Evolutionary conservation across 192 early-diverging fungal species (phyloP), one percentile per base, ranked within the genome.

Genomic region (Diversispora eburnea): DNA sequence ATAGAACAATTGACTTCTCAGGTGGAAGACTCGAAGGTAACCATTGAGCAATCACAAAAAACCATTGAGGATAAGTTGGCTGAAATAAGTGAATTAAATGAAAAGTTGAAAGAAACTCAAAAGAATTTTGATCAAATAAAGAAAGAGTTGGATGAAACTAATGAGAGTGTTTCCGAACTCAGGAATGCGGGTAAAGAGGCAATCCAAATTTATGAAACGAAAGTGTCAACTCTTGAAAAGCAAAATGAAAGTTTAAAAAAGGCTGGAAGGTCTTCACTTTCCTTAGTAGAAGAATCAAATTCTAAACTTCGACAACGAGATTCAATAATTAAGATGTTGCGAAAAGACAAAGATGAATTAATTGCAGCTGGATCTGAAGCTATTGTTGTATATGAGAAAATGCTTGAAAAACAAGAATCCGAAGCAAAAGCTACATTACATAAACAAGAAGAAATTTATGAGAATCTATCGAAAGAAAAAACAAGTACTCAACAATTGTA

Each of bases 121-220:
- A 25, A 42, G 12, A 45, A 72, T 22, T 72, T 39, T 17, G 70
- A 72, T 10, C 9, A 7, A 8, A 60, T 48, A 60, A 58, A 60
- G 3, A 10, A 47, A 3, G 13, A 42, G 12, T 56, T 84, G 10
- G 72, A 80, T 43, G 72, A 70, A 52, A 67, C 76, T 1, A 77
- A 79, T 0, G 74, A 79, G 25, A 33, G 2, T 33, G 25, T 33
- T 33, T 33, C 25, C 52, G 75, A 84, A 15, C 65, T 84, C 33
- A 84, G 82, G 62, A 55, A 70, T 47, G 80, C 83, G 0, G 78
- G 83, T 47, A 77, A 82, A 75, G 83, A 84, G 25, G 80, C 78
- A 25, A 74, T 84, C 3, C 78, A 84, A 9, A 66, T 84, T 20
- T 84, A 84, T 41, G 83, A 84, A 61, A 73, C 65, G 5, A 82